Evolutionary conservation across 1,284 basidiomycete species (phyloP).

Genomic region (Pseudozyma sp.): DNA sequence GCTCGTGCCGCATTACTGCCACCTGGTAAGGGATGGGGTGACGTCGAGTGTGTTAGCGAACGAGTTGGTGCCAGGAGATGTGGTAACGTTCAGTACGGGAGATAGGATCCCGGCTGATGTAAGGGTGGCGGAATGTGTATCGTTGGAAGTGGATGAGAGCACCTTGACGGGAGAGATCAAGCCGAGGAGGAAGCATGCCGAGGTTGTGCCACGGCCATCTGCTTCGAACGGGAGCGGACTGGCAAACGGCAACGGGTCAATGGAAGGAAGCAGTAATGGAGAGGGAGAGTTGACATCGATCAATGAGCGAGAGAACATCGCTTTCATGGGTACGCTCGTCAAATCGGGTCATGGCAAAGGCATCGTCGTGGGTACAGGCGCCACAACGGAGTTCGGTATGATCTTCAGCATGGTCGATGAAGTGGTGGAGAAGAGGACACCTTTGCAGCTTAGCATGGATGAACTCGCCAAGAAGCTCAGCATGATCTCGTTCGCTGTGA

Average conservation of each 20-base stretch:
- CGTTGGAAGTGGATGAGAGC: slow-evolving; percentile 94
- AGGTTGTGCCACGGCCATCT: slow-evolving; percentile 69
- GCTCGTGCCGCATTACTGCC: slow-evolving; percentile 94
- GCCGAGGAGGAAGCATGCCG: slow-evolving; percentile 78
- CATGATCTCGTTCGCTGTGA: slow-evolving; percentile 88
- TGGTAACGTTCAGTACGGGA: slow-evolving; percentile 86
- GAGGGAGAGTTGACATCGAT: slow-evolving; percentile 71
- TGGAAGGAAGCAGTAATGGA: neutral
- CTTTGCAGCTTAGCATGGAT: slow-evolving; percentile 94
- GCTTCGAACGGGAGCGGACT: neutral
- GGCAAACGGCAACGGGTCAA: neutral
- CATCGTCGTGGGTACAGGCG: slow-evolving; percentile 89
- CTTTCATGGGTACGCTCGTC: slow-evolving; percentile 97
- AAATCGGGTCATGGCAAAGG: slow-evolving; percentile 87
- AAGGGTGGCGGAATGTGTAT: slow-evolving; percentile 80
- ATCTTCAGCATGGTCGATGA: slow-evolving; percentile 99
- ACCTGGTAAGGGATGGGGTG: slow-evolving; percentile 79
- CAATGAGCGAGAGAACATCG: slow-evolving; percentile 88
- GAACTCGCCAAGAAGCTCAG: slow-evolving; percentile 93
- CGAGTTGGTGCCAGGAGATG: slow-evolving; percentile 92
- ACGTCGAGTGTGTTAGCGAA: slow-evolving; percentile 81
- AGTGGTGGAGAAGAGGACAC: slow-evolving; percentile 91
- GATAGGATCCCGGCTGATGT: slow-evolving; percentile 95
- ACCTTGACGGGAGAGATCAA: slow-evolving; percentile 93
- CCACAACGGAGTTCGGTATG: slow-evolving; percentile 91